Conservation (phyloP, 2,329 filamentous ascomycete genomes). For the Penicillium oxalicum region DNA sequence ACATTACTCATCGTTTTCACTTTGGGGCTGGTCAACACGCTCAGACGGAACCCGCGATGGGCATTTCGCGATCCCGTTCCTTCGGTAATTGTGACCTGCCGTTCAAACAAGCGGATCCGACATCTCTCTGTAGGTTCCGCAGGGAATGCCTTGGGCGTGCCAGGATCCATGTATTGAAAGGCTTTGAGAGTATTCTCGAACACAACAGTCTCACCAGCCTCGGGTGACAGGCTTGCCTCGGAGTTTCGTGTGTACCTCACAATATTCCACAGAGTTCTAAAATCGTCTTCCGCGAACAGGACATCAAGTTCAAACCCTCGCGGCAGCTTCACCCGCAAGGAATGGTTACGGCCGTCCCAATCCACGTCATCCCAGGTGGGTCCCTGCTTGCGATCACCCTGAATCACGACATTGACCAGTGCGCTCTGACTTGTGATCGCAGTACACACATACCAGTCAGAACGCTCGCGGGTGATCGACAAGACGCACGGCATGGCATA, state of each 20-base stretch:
- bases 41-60: constrained; percentile 73
- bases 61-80: constrained; percentile 65
- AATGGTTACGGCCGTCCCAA: constrained; percentile 65
- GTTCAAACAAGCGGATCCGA: constrained; percentile 70
- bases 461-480: constrained; percentile 65
- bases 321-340: constrained; percentile 64
- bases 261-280: constrained; percentile 71
- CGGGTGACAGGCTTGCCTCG: constrained; percentile 62
- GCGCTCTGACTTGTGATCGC: constrained; percentile 75
- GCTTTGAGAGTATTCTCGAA: constrained; percentile 65
- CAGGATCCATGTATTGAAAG: constrained; percentile 76
- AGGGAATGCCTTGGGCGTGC: constrained; percentile 67
- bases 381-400: constrained; percentile 60
- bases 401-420: constrained; percentile 67
- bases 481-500: constrained; percentile 68
- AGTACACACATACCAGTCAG: constrained; percentile 64
- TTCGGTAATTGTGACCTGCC: constrained; percentile 59
- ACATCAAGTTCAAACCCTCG: constrained; percentile 69
- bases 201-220: constrained; percentile 62
- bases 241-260: constrained; percentile 78
- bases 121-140: constrained; percentile 66
- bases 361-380: constrained; percentile 75
- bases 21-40: constrained; percentile 69
- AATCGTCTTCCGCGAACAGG: constrained; percentile 69
- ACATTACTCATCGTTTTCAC: constrained; percentile 73